Conservation (phyloP, 1,284 basidiomycete genomes). For the Porodaedalea pini region DNA sequence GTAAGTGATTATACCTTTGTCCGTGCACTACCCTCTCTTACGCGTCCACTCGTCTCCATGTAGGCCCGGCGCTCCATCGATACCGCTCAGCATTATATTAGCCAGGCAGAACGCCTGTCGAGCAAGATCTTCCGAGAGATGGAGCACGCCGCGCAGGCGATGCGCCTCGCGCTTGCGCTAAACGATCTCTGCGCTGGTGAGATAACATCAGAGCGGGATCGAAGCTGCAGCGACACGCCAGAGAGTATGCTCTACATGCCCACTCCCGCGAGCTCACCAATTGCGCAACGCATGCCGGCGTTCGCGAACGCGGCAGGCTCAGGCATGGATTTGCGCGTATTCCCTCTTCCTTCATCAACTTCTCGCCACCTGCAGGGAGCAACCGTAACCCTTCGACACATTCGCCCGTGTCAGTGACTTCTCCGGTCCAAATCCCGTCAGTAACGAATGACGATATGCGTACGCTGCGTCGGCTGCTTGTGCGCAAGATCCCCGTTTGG, state of each 20-base stretch:
- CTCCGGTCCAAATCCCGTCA: conserved; percentile 37
- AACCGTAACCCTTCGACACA: conserved; percentile 30
- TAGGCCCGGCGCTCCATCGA: conserved; percentile 14
- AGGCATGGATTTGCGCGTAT: neutral
- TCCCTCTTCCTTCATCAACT: neutral
- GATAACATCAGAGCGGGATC: neutral
- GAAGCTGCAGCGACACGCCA: neutral
- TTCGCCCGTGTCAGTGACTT: conserved; percentile 32
- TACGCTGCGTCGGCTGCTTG: conserved; percentile 52
- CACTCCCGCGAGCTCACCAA: conserved; percentile 5
- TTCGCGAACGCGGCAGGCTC: conserved; percentile 5
- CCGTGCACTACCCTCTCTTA: neutral
- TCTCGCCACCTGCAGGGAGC: neutral
- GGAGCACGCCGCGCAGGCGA: conserved; percentile 9
- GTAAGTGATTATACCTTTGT: conserved; percentile 1
- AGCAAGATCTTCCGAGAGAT: conserved; percentile 14
- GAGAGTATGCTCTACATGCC: neutral
- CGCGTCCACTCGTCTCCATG: neutral
- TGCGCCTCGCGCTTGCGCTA: conserved; percentile 9
- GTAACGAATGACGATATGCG: conserved; percentile 56
- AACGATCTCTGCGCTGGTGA: neutral
- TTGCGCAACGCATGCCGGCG: conserved; percentile 5
- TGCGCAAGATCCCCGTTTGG: conserved; percentile 58
- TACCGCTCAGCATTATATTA: conserved; percentile 5
- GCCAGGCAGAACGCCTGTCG: conserved; percentile 11